These are phyloP conservation scores for Apophysomyces trapeziformis DNA, from an alignment of 371 early-diverging fungal species.

Conservation along the genomic window DNA sequence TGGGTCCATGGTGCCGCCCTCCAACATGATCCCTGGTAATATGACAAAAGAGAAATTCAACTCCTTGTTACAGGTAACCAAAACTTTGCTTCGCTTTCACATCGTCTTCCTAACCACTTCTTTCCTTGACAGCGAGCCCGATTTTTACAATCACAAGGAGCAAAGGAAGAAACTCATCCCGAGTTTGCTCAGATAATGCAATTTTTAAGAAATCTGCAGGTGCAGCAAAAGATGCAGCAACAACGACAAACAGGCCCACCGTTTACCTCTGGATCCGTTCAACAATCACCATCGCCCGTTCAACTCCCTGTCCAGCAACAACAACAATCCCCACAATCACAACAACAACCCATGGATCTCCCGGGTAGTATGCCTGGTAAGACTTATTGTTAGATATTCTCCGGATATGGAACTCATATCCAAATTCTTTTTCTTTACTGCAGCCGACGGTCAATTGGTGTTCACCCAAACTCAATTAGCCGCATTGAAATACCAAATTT, in stretches of 20 bases:
- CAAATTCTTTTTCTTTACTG: neutral
- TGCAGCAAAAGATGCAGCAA: conserved; percentile 29
- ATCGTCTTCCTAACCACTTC: neutral
- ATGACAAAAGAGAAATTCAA: conserved; percentile 26
- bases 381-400: neutral
- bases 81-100: neutral
- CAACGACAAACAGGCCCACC: conserved; percentile 19
- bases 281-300: conserved; percentile 14
- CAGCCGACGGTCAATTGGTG: conserved; percentile 16
- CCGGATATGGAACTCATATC: neutral
- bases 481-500: conserved; percentile 75
- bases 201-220: conserved; percentile 47
- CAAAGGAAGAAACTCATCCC: conserved; percentile 64
- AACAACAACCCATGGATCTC: conserved; percentile 15
- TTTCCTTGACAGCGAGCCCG: conserved; percentile 24
- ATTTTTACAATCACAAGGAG: conserved; percentile 54
- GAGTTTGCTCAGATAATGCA: conserved; percentile 68
- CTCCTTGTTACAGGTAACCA: conserved; percentile 22
- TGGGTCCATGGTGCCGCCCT: conserved; percentile 15
- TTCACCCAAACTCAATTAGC: conserved; percentile 65
- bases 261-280: conserved; percentile 1
- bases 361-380: conserved; percentile 11
- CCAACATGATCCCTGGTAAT: conserved; percentile 17
- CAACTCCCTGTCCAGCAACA: conserved; percentile 12
- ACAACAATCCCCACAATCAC: conserved; percentile 2